Evolutionary conservation across 208 protist genomes (phyloP).

Genomic region (Acanthamoeba castellanii): DNA sequence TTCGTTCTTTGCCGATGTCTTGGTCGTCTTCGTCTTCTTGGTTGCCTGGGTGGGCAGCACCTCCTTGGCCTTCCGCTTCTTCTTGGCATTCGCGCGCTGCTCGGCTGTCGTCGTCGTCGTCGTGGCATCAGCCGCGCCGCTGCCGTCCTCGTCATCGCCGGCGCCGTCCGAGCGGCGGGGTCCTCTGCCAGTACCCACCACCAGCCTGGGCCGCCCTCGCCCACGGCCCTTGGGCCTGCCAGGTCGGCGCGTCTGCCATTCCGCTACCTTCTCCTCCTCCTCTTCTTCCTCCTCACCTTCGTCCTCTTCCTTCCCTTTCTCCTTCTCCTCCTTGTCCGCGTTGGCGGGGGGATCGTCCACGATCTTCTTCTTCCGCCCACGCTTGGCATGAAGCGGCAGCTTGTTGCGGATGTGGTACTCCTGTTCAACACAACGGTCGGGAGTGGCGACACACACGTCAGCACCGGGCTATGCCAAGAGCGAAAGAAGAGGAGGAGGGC

Average conservation of each 20-base stretch:
- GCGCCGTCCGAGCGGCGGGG: background rate
- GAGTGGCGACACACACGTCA: too few species aligned
- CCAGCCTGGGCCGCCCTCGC: background rate
- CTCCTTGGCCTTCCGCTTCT: slow-evolving; percentile 28
- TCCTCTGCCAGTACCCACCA: slow-evolving; percentile 13
- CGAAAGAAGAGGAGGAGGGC: background rate
- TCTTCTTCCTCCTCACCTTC: background rate
- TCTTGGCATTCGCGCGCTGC: background rate
- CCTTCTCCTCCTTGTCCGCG: background rate
- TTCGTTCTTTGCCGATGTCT: background rate
- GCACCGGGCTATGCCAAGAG: background rate
- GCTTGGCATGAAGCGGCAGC: slow-evolving; percentile 6
- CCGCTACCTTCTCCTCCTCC: background rate
- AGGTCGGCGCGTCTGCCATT: background rate
- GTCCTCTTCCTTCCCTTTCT: background rate
- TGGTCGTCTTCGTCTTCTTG: background rate
- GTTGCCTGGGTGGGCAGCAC: too few species aligned
- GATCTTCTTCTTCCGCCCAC: slow-evolving; percentile 35
- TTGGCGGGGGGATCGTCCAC: background rate
- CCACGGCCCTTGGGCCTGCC: background rate
- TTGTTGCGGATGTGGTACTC: slow-evolving; percentile 51
- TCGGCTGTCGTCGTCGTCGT: background rate
- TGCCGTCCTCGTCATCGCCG: background rate
- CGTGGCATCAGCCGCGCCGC: background rate
- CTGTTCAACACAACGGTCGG: background rate